phyloP scores from a whole-genome alignment of 2,329 filamentous ascomycete genomes.

The Exophiala sp. region DNA sequence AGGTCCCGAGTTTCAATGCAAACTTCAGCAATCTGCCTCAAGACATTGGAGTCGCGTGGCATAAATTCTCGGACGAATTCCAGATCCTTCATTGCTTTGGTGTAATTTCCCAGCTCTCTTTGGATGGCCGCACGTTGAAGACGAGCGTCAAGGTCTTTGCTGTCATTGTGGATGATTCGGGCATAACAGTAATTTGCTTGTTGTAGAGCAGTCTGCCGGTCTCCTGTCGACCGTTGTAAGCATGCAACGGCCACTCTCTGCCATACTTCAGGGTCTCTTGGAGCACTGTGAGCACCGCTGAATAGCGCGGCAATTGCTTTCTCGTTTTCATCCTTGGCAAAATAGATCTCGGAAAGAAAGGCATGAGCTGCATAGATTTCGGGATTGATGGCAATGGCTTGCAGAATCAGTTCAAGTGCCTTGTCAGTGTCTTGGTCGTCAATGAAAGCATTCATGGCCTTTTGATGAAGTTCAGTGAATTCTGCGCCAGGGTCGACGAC shows the following conservation, averaged over 20 bases:
- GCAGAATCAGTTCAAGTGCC: slow-evolving; percentile 40
- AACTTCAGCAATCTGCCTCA: slow-evolving; percentile 53
- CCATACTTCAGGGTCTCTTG: slow-evolving; percentile 53
- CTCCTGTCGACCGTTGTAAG: slow-evolving; percentile 41
- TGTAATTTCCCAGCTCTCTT: slow-evolving; percentile 44
- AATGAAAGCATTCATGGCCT: slow-evolving; percentile 46
- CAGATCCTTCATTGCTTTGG: slow-evolving; percentile 47
- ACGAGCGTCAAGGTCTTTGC: slow-evolving; percentile 48
- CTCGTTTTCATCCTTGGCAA: slow-evolving; percentile 50
- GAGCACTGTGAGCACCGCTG: slow-evolving; percentile 53
- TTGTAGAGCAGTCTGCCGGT: slow-evolving; percentile 39
- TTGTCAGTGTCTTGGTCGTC: slow-evolving; percentile 41
- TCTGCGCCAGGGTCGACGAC: slow-evolving; percentile 44
- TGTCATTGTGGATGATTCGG: slow-evolving; percentile 50
- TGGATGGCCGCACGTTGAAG: slow-evolving; percentile 52
- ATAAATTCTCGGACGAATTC: slow-evolving; percentile 50
- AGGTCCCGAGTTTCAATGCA: slow-evolving; percentile 49
- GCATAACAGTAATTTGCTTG: slow-evolving; percentile 50
- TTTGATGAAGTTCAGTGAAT: slow-evolving; percentile 44
- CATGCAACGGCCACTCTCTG: slow-evolving; percentile 52
- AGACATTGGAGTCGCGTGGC: slow-evolving; percentile 50
- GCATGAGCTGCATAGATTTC: slow-evolving; percentile 59
- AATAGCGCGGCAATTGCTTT: slow-evolving; percentile 53
- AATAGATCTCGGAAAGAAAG: slow-evolving; percentile 54
- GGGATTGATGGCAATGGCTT: slow-evolving; percentile 53